Conservation (phyloP, 108 stramenopile genomes). For the Parietichytrium sp. region DNA sequence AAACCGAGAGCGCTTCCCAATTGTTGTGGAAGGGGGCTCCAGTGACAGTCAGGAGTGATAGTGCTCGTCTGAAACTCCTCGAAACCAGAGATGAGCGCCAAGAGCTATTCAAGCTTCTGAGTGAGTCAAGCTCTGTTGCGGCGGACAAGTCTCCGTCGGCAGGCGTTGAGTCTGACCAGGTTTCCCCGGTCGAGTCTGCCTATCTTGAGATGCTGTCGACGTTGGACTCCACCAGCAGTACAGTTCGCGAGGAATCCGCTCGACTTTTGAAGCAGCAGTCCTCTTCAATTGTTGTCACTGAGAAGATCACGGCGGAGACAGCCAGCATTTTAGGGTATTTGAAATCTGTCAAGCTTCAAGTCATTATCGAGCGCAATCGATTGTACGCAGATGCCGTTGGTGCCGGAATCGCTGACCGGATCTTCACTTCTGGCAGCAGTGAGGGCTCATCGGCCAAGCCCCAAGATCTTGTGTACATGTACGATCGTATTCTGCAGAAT, state of each 20-base stretch:
- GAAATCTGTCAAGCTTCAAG: background rate
- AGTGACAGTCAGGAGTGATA: background rate
- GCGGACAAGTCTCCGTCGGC: too few species aligned
- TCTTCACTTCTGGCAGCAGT: too few species aligned
- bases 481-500: background rate
- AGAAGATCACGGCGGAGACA: conserved; percentile 6
- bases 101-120: background rate
- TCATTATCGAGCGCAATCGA: background rate
- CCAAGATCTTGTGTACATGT: conserved; percentile 15
- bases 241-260: conserved; percentile 1
- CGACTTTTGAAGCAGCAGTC: background rate
- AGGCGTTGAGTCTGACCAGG: background rate
- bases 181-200: conserved; percentile 1
- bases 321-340: conserved; percentile 1
- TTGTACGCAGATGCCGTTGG: background rate
- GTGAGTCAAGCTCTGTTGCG: too few species aligned
- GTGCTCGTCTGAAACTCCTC: background rate
- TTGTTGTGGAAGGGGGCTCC: background rate
- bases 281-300: background rate
- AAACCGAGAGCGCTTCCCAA: background rate
- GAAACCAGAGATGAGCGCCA: background rate
- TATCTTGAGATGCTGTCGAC: background rate
- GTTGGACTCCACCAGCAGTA: background rate
- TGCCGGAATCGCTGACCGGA: background rate
- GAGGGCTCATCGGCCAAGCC: background rate